Evolutionary conservation across 495 filamentous ascomycete species (phyloP), one percentile per base, ranked within the genome.

Genomic region (Jackrogersella multiformis): DNA sequence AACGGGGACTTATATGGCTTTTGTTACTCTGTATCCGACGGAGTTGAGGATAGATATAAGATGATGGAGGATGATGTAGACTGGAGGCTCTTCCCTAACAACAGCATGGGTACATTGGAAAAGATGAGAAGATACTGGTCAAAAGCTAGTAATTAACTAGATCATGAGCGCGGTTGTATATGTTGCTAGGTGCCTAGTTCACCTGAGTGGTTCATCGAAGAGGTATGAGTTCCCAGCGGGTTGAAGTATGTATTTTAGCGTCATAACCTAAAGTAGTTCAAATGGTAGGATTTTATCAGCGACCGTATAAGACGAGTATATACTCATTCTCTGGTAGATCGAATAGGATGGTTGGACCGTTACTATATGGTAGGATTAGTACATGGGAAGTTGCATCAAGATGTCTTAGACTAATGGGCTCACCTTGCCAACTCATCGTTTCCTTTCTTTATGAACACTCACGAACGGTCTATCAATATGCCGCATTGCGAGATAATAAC

Each of bases 191-290:
- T 35, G 10, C n/a, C n/a, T n/a, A n/a, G n/a, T n/a, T n/a, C 10
- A 35, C 10, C 32, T 35, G 7, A 7, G 26, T 30, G 32, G 32
- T 35, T 35, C 32, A 12, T 35, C 2, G 28, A 30, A 30, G 35
- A 56, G 28, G 20, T 32, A 49, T 23, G 8, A 6, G 10, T 42
- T 34, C 26, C 15, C 5, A 64, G 61, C 61, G 53, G 53, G 15
- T 26, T 64, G 5, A 5, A 5, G 5, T 35, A 57, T 52, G 21
- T 34, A 13, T 16, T 49, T 56, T 1, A 34, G 53, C 61, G 34
- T 64, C 8, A 23, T 8, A 1, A 2, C 16, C 28, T 39, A 15
- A 36, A 35, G 9, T 7, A 30, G 4, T 7, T 1, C 5, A 41
- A n/a, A 45, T 23, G 41, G 5, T 23, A 24, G 16, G 41, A 41